Base-by-base conservation (phyloP, 495 filamentous ascomycete species). In the Podospora pseudocomata region DNA sequence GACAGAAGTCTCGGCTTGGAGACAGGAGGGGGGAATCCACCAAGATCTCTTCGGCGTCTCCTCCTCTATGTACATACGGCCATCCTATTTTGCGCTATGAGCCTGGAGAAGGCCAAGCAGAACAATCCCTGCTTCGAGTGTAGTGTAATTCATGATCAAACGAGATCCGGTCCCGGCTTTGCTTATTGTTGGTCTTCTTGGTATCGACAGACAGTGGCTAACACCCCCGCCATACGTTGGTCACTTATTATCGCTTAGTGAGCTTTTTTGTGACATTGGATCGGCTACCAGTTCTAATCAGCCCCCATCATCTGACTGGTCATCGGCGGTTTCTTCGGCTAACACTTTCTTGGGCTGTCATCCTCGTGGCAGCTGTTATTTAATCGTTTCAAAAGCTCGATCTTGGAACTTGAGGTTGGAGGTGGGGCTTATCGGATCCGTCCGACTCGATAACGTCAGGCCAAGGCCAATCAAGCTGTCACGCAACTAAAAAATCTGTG, bases 361-460 rank as follows among this genome's bases (percentile, higher is more conserved):
- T 16, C 9, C 15, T 13, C 39, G 13, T 49, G 39, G 39, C 39
- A 11, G 55, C 55, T 26, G 23, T 58, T 26, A 13, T 58, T 58
- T 15, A 26, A 58, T 19, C 18, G 55, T 58, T 58, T 58, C 55
- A 58, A 26, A 49, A 58, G 19, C 55, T 26, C n/a, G 18, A 58
- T 58, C 55, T 58, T 58, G 55, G 55, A 20, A 9, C 18, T 9
- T 58, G 55, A 58, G 18, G 55, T 58, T 15, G 18, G 55, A 58
- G 55, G 55, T 58, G 55, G 55, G 55, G 55, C 55, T 58, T 58
- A 58, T 58, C 55, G 55, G 55, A 26, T 11, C 55, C 13, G 55
- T 58, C 18, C 18, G 13, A 20, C 55, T 23, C 23, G 55, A 58
- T 58, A 58, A 26, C 55, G 55, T 58, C 55, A 58, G 23, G 18